These are phyloP conservation scores for Gomphus sp. DNA, from an alignment of 1,284 basidiomycete genomes.

Conservation along the genomic window DNA sequence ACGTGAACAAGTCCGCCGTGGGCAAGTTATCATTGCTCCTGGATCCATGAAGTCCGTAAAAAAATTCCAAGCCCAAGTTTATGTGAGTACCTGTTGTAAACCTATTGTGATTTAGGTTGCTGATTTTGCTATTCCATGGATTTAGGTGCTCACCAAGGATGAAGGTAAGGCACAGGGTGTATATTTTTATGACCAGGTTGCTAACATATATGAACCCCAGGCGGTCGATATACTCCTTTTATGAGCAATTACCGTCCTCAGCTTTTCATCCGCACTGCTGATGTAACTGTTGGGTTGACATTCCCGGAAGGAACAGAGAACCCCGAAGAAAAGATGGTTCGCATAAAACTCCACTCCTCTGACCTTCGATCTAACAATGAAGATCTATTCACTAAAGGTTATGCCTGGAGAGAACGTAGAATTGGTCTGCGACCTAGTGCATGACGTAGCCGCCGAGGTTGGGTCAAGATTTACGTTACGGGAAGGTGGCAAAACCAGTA, in stretches of 20 bases:
- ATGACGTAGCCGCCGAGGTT: slow-evolving; percentile 87
- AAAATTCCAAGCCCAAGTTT: slow-evolving; percentile 91
- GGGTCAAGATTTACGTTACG: slow-evolving; percentile 96
- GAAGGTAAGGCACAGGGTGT: slow-evolving; percentile 41
- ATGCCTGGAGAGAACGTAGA: slow-evolving; percentile 99
- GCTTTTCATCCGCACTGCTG: slow-evolving; percentile 93
- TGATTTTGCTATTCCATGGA: neutral
- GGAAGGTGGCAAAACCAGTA: slow-evolving; percentile 91
- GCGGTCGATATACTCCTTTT: slow-evolving; percentile 97
- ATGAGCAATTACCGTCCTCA: slow-evolving; percentile 95
- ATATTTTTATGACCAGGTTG: neutral
- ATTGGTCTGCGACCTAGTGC: slow-evolving; percentile 78
- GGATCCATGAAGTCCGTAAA: slow-evolving; percentile 93
- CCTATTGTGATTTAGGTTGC: neutral
- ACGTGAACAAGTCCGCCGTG: slow-evolving; percentile 92
- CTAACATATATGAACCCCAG: slow-evolving; percentile 12
- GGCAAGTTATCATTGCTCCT: slow-evolving; percentile 85
- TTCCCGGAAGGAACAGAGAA: slow-evolving; percentile 81
- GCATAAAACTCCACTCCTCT: slow-evolving; percentile 8
- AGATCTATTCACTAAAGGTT: slow-evolving; percentile 40
- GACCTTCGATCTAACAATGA: slow-evolving; percentile 7
- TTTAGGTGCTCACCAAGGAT: slow-evolving; percentile 86
- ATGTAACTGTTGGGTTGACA: slow-evolving; percentile 80
- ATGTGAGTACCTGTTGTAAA: slow-evolving; percentile 38
- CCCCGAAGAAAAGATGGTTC: slow-evolving; percentile 75